Conservation (phyloP, 306 rosid genomes). For the Betula pendula region DNA sequence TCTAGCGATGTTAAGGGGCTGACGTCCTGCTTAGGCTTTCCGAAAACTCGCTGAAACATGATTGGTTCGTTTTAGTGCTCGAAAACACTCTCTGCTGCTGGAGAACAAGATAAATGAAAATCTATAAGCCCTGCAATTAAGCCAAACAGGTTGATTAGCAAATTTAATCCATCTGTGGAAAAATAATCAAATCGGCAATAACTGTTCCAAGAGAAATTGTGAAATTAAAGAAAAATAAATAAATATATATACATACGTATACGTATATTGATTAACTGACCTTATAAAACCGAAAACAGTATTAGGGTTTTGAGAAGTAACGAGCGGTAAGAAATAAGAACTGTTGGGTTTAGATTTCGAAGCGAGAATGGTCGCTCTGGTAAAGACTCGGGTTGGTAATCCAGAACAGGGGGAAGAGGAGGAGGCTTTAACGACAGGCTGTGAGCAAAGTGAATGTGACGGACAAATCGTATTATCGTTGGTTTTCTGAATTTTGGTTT, state of each 20-base stretch:
- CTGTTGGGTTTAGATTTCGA: not conserved
- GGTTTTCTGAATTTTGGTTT: no score
- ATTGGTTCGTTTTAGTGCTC: constrained; percentile 23
- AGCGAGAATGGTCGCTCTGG: not conserved
- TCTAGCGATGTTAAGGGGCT: constrained; percentile 76
- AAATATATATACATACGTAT: not conserved
- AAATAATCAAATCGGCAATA: not conserved
- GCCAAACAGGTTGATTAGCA: not conserved
- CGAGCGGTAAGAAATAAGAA: not conserved
- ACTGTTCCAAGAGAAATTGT: not conserved
- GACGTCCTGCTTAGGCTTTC: constrained; percentile 79
- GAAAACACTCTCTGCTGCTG: not conserved
- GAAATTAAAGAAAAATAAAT: not conserved
- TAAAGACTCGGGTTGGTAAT: not conserved
- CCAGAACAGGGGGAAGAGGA: not conserved
- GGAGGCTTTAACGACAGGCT: not conserved
- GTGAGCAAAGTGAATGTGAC: not conserved
- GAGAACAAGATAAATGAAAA: not conserved
- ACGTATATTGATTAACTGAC: not conserved
- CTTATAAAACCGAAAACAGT: not conserved
- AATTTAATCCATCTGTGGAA: not conserved
- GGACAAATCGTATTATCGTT: not conserved
- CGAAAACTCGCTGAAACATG: constrained; percentile 85
- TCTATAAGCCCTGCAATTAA: not conserved
- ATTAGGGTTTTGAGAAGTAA: not conserved